These are phyloP conservation scores for Anthracocystis panici-leucophaei DNA, from an alignment of 1,284 basidiomycete genomes.

Conservation along the genomic window DNA sequence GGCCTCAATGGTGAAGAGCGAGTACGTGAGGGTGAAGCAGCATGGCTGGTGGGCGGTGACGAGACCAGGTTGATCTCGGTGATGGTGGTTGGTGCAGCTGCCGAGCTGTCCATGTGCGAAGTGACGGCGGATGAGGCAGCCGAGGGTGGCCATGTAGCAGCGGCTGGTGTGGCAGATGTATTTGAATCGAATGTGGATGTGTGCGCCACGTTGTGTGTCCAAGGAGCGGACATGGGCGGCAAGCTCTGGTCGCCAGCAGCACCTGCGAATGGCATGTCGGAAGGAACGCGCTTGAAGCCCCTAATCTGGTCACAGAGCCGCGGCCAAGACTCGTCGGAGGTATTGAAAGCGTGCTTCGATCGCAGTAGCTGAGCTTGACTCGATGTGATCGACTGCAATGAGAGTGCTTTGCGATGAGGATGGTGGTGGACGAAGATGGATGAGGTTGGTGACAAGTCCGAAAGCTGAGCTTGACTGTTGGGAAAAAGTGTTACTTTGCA, in stretches of 20 bases:
- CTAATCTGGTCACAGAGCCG: not conserved
- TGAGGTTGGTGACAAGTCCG: constrained; percentile 7
- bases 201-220: constrained; percentile 1
- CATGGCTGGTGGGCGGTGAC: constrained; percentile 36
- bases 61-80: constrained; percentile 34
- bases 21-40: constrained; percentile 15
- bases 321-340: not conserved
- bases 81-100: constrained; percentile 16
- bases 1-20: constrained; percentile 26
- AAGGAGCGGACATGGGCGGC: constrained; percentile 24
- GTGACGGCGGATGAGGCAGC: constrained; percentile 23
- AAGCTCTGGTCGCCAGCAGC: constrained; percentile 4
- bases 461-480: constrained; percentile 5
- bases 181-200: constrained; percentile 1
- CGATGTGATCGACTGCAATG: not conserved
- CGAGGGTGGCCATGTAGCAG: constrained; percentile 33
- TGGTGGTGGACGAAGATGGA: constrained; percentile 2
- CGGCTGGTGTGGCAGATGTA: not conserved
- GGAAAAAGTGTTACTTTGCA: constrained; percentile 39
- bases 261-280: constrained; percentile 23
- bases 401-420: not conserved
- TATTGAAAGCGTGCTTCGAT: not conserved
- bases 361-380: no score
- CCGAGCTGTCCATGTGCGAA: constrained; percentile 28
- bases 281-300: not conserved